Conservation (phyloP, 192 early-diverging fungal genomes). For the Coemansia sp. region DNA sequence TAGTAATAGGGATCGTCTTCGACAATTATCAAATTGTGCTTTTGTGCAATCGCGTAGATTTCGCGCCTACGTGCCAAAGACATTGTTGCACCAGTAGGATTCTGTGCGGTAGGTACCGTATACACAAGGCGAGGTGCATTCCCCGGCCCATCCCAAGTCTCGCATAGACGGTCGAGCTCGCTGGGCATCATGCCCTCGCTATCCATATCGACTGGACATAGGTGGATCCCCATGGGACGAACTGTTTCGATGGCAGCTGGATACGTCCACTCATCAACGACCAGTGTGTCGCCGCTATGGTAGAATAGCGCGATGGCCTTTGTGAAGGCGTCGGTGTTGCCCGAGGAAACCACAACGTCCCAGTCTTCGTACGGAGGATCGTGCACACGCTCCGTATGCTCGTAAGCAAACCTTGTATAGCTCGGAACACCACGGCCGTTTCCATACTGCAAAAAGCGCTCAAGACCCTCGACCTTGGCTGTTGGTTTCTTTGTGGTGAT, state of each 20-base stretch:
- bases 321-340: slow-evolving; percentile 63
- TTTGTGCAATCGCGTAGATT: slow-evolving; percentile 74
- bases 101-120: slow-evolving; percentile 84
- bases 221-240: slow-evolving; percentile 51
- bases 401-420: slow-evolving; percentile 48
- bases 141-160: slow-evolving; percentile 30
- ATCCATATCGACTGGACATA: slow-evolving; percentile 60
- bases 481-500: slow-evolving; percentile 3
- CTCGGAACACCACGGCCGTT: slow-evolving; percentile 56
- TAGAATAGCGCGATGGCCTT: slow-evolving; percentile 61
- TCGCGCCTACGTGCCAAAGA: slow-evolving; percentile 71
- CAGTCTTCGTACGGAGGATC: slow-evolving; percentile 61
- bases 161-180: slow-evolving; percentile 54
- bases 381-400: slow-evolving; percentile 56
- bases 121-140: slow-evolving; percentile 59
- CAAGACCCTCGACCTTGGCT: slow-evolving; percentile 39
- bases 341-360: slow-evolving; percentile 64
- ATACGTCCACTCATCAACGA: slow-evolving; percentile 69
- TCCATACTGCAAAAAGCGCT: slow-evolving; percentile 64
- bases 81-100: slow-evolving; percentile 87
- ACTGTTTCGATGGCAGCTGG: slow-evolving; percentile 60
- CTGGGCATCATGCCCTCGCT: slow-evolving; percentile 64
- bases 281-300: slow-evolving; percentile 59
- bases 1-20: slow-evolving; percentile 98
- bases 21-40: slow-evolving; percentile 80